A percentile compares a stretch with the other conserved stretches of the same genome.
phyloP scores from a whole-genome alignment of 2,329 filamentous ascomycete species.

The Paracoccidioides lutzii region DNA sequence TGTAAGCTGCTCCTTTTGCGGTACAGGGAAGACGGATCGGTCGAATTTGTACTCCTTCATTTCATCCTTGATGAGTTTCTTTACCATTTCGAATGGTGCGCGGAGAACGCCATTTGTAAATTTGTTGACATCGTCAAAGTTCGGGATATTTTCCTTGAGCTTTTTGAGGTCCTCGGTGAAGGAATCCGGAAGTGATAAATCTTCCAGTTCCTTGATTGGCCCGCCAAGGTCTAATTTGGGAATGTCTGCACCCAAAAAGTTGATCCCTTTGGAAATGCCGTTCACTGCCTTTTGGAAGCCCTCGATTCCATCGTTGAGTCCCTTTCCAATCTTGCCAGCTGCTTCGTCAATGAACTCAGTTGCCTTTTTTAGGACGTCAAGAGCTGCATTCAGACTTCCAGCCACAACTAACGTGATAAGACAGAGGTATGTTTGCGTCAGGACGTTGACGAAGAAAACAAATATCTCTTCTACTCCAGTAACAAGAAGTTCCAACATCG shows the following conservation, averaged over 20 bases:
- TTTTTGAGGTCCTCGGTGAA: slow-evolving; percentile 57
- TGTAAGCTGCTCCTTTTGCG: slow-evolving; percentile 64
- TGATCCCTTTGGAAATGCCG: slow-evolving; percentile 41
- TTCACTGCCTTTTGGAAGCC: slow-evolving; percentile 45
- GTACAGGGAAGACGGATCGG: slow-evolving; percentile 63
- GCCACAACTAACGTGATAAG: slow-evolving; percentile 72
- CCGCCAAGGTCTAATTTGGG: slow-evolving; percentile 53
- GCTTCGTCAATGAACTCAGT: slow-evolving; percentile 47
- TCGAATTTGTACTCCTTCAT: slow-evolving; percentile 68
- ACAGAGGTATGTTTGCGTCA: slow-evolving; percentile 82
- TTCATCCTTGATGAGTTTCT: slow-evolving; percentile 55
- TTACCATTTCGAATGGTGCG: slow-evolving; percentile 70
- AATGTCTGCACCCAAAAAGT: slow-evolving; percentile 37
- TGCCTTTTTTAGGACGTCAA: slow-evolving; percentile 48
- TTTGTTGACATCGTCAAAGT: slow-evolving; percentile 72
- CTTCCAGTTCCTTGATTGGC: slow-evolving; percentile 53
- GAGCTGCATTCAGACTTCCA: slow-evolving; percentile 60
- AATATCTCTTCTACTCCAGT: slow-evolving; percentile 78
- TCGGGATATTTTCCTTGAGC: slow-evolving; percentile 68
- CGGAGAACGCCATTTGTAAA: slow-evolving; percentile 62
- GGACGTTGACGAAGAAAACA: slow-evolving; percentile 82
- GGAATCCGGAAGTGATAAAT: slow-evolving; percentile 54
- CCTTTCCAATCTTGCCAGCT: slow-evolving; percentile 33
- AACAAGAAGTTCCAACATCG: slow-evolving; percentile 63
- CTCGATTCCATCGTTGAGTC: slow-evolving; percentile 29